These are phyloP conservation scores for Metschnikowia rubicola DNA, from an alignment of 805 yeast genomes.

Conservation along the genomic window DNA sequence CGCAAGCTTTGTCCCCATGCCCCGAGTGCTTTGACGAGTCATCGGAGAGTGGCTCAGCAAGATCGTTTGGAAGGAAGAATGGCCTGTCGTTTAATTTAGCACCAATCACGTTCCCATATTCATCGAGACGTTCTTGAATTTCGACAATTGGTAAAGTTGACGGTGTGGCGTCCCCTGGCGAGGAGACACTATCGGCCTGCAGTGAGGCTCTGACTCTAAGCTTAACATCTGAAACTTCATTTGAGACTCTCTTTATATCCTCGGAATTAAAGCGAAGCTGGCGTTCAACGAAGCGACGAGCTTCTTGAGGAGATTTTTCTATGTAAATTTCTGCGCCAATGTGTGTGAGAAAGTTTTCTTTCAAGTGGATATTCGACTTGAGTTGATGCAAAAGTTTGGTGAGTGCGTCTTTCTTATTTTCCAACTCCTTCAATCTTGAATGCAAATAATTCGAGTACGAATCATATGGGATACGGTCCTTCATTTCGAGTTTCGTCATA, in stretches of 20 bases:
- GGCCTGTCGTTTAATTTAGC: conserved; percentile 25
- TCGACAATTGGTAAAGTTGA: conserved; percentile 65
- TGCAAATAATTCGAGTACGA: no score
- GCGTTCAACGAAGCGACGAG: conserved; percentile 25
- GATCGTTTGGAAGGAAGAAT: not conserved
- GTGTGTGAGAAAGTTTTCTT: conserved; percentile 2
- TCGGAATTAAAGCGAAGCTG: conserved; percentile 27
- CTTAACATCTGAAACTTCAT: conserved; percentile 25
- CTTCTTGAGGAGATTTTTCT: conserved; percentile 18
- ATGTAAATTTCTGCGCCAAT: conserved; percentile 11
- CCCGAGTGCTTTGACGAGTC: no score
- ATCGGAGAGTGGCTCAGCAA: no score
- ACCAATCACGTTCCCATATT: conserved; percentile 64
- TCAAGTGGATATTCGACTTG: not conserved
- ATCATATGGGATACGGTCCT: no score
- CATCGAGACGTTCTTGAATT: conserved; percentile 75
- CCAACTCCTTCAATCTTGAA: not conserved
- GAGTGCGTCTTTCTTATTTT: not conserved
- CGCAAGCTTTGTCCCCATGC: no score
- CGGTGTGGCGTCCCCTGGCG: conserved; percentile 2
- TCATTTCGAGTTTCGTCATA: no score
- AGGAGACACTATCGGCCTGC: not conserved
- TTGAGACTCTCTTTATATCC: conserved; percentile 40
- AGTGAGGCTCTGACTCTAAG: not conserved
- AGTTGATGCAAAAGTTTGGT: not conserved